Conservation (phyloP, 192 early-diverging fungal species). For the Entrophospora sp. region DNA sequence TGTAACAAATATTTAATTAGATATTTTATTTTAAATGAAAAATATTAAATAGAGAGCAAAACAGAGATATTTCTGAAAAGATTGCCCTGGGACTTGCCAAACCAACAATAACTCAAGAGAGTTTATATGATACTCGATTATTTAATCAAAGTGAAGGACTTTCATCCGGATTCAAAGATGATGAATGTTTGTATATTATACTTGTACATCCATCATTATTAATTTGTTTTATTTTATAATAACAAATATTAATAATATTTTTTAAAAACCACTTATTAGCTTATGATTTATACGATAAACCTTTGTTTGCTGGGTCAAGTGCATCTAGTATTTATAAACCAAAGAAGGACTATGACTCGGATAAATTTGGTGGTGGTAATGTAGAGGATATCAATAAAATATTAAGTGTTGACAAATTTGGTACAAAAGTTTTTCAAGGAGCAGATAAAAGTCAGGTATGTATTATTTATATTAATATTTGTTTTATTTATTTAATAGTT, state of each 20-base stretch:
- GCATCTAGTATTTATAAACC: slow-evolving; percentile 75
- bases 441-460: slow-evolving; percentile 42
- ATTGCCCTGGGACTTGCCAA: slow-evolving; percentile 94
- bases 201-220: too few species aligned
- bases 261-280: slow-evolving; percentile 38
- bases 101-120: slow-evolving; percentile 80
- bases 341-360: slow-evolving; percentile 41
- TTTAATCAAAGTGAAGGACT: slow-evolving; percentile 90
- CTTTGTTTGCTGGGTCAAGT: slow-evolving; percentile 67
- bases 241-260: neutral
- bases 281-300: slow-evolving; percentile 94
- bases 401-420: slow-evolving; percentile 62
- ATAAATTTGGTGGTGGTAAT: slow-evolving; percentile 52
- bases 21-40: neutral
- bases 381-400: slow-evolving; percentile 62
- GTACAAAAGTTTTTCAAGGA: slow-evolving; percentile 60
- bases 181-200: slow-evolving; percentile 71
- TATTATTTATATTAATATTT: neutral
- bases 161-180: slow-evolving; percentile 78
- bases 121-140: slow-evolving; percentile 88
- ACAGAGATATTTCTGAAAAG: slow-evolving; percentile 97
- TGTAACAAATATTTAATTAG: neutral
- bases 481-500: neutral
- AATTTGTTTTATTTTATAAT: neutral
- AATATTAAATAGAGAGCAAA: slow-evolving; percentile 45